Evolutionary conservation across 306 rosid species (phyloP).

Genomic region (Hylodesmum podocarpum): DNA sequence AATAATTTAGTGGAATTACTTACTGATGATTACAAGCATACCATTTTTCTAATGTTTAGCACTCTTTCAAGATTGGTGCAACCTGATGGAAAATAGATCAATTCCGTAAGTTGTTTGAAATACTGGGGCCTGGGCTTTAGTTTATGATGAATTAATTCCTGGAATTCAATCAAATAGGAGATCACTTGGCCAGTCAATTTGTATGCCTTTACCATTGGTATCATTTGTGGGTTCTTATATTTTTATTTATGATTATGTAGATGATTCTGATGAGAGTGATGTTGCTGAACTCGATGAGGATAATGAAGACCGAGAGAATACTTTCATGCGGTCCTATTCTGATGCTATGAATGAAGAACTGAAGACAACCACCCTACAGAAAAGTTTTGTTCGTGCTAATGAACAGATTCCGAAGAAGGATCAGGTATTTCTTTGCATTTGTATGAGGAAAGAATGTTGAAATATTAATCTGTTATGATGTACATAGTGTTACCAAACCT

Average conservation of each 20-base stretch:
- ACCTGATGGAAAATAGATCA: conserved; percentile 9
- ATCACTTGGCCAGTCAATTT: background rate
- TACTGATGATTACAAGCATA: background rate
- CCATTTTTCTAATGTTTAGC: background rate
- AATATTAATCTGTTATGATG: background rate
- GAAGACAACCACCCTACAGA: conserved; percentile 67
- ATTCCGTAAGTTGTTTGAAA: conserved; percentile 1
- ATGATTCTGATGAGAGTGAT: conserved; percentile 70
- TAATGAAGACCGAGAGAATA: conserved; percentile 43
- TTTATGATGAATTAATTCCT: background rate
- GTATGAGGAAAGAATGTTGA: conserved; percentile 3
- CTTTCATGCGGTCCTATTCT: conserved; percentile 71
- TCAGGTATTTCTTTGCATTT: conserved; percentile 53
- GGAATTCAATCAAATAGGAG: conserved; percentile 16
- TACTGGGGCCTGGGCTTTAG: background rate
- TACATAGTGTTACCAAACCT: background rate
- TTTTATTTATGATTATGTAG: conserved; percentile 42
- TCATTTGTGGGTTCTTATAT: conserved; percentile 15
- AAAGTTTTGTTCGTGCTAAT: conserved; percentile 79
- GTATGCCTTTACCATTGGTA: background rate
- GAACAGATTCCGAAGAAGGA: conserved; percentile 65
- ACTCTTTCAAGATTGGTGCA: conserved; percentile 1
- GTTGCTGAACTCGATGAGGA: conserved; percentile 44
- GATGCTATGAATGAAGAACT: conserved; percentile 71
- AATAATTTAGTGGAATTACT: background rate